These are phyloP conservation scores for Backusella tarrabulga DNA, from an alignment of 192 early-diverging fungal species.

Conservation along the genomic window DNA sequence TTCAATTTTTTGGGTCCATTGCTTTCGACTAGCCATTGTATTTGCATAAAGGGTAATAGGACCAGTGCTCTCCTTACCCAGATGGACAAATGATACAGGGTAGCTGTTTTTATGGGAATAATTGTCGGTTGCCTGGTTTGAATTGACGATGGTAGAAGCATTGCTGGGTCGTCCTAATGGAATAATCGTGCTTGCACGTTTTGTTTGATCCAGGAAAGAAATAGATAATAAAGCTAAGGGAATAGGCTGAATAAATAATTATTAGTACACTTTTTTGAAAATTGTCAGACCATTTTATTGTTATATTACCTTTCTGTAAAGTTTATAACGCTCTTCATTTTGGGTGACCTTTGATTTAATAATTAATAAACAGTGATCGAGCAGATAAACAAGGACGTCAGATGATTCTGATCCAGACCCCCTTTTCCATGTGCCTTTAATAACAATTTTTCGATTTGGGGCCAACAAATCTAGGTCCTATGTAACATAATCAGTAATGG, in stretches of 20 bases:
- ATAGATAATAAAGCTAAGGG: slow-evolving; percentile 74
- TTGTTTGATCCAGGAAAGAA: slow-evolving; percentile 26
- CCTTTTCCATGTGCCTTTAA: slow-evolving; percentile 78
- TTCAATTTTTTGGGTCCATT: slow-evolving; percentile 85
- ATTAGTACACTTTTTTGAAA: slow-evolving; percentile 36
- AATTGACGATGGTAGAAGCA: slow-evolving; percentile 7
- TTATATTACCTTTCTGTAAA: slow-evolving; percentile 46
- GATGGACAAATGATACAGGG: slow-evolving; percentile 75
- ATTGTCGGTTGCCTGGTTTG: neutral
- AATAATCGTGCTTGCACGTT: slow-evolving; percentile 26
- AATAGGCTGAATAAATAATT: slow-evolving; percentile 58
- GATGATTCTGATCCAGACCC: slow-evolving; percentile 56
- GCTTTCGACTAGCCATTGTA: slow-evolving; percentile 66
- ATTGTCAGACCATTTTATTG: neutral
- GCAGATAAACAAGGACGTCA: slow-evolving; percentile 74
- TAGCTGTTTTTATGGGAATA: slow-evolving; percentile 58
- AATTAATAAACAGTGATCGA: slow-evolving; percentile 84
- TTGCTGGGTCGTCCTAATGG: slow-evolving; percentile 26
- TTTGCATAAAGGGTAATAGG: slow-evolving; percentile 72
- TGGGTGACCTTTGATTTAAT: slow-evolving; percentile 63
- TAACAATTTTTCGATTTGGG: slow-evolving; percentile 68
- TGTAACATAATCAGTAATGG: neutral
- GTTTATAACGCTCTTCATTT: slow-evolving; percentile 59
- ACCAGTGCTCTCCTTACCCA: slow-evolving; percentile 62
- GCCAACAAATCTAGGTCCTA: slow-evolving; percentile 75